A percentile compares a stretch with the other conserved stretches of the same genome.
Conservation (phyloP, 169 alveolate species). For the Plasmodium berghei region DNA sequence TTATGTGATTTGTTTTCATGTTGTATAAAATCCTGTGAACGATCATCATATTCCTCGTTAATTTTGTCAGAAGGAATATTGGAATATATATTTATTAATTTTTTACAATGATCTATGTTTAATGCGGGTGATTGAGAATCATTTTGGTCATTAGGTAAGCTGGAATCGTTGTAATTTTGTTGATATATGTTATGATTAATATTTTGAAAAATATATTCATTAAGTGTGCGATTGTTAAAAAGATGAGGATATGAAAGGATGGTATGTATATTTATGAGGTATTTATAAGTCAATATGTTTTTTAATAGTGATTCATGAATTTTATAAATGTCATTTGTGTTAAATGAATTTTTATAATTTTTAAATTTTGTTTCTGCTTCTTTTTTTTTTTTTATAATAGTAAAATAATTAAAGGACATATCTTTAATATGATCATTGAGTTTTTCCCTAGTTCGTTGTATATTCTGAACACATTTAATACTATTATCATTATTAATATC, state of each 20-base stretch:
- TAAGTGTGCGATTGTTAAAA: slow-evolving; percentile 32
- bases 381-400: slow-evolving; percentile 32
- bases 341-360: slow-evolving; percentile 20
- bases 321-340: slow-evolving; percentile 35
- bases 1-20: not conserved
- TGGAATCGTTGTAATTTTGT: no score
- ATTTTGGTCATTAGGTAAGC: no score
- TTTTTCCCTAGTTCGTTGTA: not conserved
- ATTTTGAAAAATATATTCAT: slow-evolving; percentile 35
- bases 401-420: slow-evolving; percentile 15
- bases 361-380: slow-evolving; percentile 33
- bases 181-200: not conserved
- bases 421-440: slow-evolving; percentile 32
- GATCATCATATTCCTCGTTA: not conserved
- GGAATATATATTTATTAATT: no score
- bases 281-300: slow-evolving; percentile 54
- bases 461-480: not conserved
- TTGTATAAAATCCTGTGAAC: not conserved
- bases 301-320: slow-evolving; percentile 36
- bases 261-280: slow-evolving; percentile 56
- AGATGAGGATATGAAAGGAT: slow-evolving; percentile 40
- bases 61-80: not conserved
- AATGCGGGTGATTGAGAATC: no score
- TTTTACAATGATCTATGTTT: no score
- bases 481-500: slow-evolving; percentile 4